phyloP scores from a whole-genome alignment of 139 green algal species.

The Chlorella sp. region DNA sequence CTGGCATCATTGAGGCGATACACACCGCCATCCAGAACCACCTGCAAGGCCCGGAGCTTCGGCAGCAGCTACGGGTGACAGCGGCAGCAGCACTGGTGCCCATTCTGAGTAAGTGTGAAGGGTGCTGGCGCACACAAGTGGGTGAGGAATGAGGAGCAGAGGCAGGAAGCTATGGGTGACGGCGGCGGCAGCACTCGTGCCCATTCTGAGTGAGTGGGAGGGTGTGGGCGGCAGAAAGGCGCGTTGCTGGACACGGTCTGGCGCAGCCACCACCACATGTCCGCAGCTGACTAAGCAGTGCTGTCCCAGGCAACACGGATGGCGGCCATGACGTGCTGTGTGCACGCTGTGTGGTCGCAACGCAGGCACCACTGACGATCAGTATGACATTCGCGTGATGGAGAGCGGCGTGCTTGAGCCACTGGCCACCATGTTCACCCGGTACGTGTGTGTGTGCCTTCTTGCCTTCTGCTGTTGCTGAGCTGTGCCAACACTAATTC shows the following conservation, averaged over 20 bases:
- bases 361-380: neutral
- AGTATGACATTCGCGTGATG: neutral
- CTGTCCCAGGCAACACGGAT: no score
- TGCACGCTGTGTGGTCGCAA: no score
- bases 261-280: no score
- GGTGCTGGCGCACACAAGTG: no score
- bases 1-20: neutral
- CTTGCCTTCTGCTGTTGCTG: no score
- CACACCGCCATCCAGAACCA: neutral
- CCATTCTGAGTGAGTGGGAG: neutral
- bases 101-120: neutral
- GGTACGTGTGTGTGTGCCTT: no score
- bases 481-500: no score
- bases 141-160: no score
- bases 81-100: neutral
- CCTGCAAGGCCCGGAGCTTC: neutral
- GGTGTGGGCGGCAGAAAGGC: no score
- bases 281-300: no score
- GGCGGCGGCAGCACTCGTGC: neutral
- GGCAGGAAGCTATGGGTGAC: neutral
- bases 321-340: no score
- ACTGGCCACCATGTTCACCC: neutral
- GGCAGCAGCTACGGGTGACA: neutral
- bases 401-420: neutral
- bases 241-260: no score